Conservation (phyloP, 192 early-diverging fungal species). For the Chytriomyces sp. region DNA sequence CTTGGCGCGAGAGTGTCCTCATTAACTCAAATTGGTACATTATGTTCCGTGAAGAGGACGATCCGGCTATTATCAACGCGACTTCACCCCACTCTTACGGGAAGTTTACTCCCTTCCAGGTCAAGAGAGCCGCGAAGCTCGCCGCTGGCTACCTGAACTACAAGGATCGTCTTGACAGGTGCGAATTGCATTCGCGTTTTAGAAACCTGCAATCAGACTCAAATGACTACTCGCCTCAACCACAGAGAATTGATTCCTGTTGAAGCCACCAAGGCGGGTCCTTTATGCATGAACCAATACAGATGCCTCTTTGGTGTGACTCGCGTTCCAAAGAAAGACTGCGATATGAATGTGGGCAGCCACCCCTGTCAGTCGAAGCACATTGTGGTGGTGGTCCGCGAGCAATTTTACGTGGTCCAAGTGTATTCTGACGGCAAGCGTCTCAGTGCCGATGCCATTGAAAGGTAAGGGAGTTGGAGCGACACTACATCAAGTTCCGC, state of each 20-base stretch:
- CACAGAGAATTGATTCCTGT: conserved; percentile 55
- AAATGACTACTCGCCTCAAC: conserved; percentile 14
- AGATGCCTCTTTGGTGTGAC: conserved; percentile 75
- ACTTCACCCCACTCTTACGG: conserved; percentile 12
- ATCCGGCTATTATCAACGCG: conserved; percentile 49
- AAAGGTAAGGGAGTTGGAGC: conserved; percentile 49
- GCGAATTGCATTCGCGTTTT: background rate
- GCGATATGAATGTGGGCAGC: conserved; percentile 67
- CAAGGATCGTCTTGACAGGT: conserved; percentile 73
- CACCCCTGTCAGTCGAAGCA: conserved; percentile 54
- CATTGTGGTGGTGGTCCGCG: conserved; percentile 70
- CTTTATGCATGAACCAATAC: conserved; percentile 89
- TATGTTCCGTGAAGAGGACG: conserved; percentile 62
- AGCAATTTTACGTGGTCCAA: conserved; percentile 78
- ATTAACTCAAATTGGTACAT: conserved; percentile 92
- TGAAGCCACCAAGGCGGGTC: conserved; percentile 67
- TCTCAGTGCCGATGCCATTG: conserved; percentile 67
- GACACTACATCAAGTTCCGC: background rate
- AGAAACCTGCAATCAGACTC: background rate
- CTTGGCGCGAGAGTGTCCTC: conserved; percentile 78
- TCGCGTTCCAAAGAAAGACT: conserved; percentile 74
- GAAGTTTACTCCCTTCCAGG: conserved; percentile 75
- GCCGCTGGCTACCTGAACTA: conserved; percentile 68
- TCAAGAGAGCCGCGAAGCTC: conserved; percentile 77
- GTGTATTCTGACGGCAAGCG: conserved; percentile 62